Base-by-base conservation (phyloP, 306 rosid genomes). In the Quercus cerris region DNA sequence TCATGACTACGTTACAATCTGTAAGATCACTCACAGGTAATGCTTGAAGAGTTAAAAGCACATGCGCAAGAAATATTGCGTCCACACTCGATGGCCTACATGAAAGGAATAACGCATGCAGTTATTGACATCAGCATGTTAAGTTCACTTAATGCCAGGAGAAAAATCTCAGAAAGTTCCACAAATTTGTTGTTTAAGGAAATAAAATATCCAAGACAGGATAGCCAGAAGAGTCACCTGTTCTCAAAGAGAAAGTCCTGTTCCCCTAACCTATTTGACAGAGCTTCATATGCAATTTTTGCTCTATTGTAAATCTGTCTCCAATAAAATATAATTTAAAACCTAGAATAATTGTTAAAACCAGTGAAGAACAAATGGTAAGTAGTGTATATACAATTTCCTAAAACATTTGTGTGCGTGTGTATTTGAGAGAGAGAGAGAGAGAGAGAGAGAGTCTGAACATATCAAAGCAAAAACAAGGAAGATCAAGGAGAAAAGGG, bases 51-150 rank as follows among this genome's bases (percentile, higher is more conserved):
- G 75, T 80, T 74, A 91, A 80, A 20, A 93, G 88, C 76, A 88
- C 90, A 82, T 93, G 99, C 0, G 97, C 96, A 67, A 91, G 86
- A 87, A 93, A 91, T 74, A 91, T 78, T 22, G 99, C 98, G 85
- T 96, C 99, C 84, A 96, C 79, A 77, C 99, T 96, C 59, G 99
- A 91, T 58, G 98, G 93, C 84, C 99, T 96, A 84, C 86, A 76
- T 25, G 55, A 82, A 78, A 58, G 81, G 23, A 79, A 80, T 52
- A 86, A 56, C 72, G 54, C 75, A 74, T 30, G 72, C 51, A 70
- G 76, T 78, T 46, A 33, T 81, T 14, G 10, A 33, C 52, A 81
- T 49, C 70, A 46, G 49, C 71, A 75, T 38, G 30, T 69, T 62
- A 44, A 74, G 30, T 70, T 46, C 5, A 74, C 80, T 27, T 62